phyloP scores from a whole-genome alignment of 495 filamentous ascomycete genomes.

The Evernia prunastri region DNA sequence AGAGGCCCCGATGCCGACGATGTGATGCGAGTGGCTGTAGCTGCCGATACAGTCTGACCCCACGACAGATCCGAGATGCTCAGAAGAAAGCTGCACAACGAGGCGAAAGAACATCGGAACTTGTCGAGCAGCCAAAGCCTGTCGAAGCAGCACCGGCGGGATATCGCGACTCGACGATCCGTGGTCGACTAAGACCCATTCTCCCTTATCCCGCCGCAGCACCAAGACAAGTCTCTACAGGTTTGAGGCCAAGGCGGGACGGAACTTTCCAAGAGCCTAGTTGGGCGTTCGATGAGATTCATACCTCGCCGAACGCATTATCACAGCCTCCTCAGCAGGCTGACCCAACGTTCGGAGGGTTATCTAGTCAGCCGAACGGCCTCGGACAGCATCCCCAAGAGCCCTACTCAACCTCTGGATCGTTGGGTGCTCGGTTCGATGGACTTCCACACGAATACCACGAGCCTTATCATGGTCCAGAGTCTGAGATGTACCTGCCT shows the following conservation, averaged over 20 bases:
- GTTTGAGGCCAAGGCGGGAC: not conserved
- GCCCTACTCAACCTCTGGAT: too few species aligned
- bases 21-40: not conserved
- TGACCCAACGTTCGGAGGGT: not conserved
- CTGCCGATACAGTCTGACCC: not conserved
- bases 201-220: not conserved
- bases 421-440: too few species aligned
- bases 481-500: too few species aligned
- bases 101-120: too few species aligned
- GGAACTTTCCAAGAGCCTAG: not conserved
- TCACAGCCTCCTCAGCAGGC: not conserved
- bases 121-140: too few species aligned
- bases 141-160: too few species aligned
- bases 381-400: too few species aligned
- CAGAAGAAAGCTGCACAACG: not conserved
- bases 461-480: too few species aligned
- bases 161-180: too few species aligned
- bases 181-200: not conserved
- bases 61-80: not conserved
- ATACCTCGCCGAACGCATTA: not conserved
- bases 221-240: not conserved
- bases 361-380: too few species aligned
- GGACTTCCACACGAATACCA: too few species aligned
- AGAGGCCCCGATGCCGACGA: not conserved
- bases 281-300: not conserved